Conservation (phyloP, 2,329 filamentous ascomycete genomes). For the Pezicula rhizophila region DNA sequence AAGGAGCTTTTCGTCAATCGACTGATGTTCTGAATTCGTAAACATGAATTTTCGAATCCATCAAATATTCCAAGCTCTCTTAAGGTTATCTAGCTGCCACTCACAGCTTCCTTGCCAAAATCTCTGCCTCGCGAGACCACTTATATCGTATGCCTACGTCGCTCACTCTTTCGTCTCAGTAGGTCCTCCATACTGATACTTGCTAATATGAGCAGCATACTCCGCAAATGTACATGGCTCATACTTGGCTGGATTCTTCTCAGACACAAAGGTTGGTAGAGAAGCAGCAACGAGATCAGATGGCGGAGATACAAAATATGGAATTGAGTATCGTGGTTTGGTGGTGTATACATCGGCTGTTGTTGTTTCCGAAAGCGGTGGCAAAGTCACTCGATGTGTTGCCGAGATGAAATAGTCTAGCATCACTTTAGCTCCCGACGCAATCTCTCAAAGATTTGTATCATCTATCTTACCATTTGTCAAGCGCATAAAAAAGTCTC, state of each 20-base stretch:
- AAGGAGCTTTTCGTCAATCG: no score
- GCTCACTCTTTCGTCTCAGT: neutral
- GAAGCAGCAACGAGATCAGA: constrained; percentile 3
- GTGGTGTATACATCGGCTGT: neutral
- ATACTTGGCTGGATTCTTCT: constrained; percentile 27
- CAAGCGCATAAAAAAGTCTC: constrained; percentile 27
- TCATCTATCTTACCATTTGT: neutral
- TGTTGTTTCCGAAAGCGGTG: neutral
- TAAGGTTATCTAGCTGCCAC: no score
- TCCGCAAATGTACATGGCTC: neutral
- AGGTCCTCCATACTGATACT: neutral
- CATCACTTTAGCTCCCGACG: neutral
- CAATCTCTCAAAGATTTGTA: neutral
- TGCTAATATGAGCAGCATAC: neutral
- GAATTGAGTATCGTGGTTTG: neutral
- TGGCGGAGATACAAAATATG: constrained; percentile 1
- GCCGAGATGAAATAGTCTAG: constrained; percentile 65
- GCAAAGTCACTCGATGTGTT: constrained; percentile 64
- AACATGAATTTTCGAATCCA: no score
- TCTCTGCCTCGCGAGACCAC: no score
- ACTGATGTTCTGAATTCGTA: no score
- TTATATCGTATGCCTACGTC: no score
- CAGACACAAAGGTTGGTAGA: constrained; percentile 20
- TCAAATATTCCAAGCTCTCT: no score
- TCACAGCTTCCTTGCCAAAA: no score